phyloP scores from a whole-genome alignment of 2,329 filamentous ascomycete genomes.

The Chaetomium globosum region DNA sequence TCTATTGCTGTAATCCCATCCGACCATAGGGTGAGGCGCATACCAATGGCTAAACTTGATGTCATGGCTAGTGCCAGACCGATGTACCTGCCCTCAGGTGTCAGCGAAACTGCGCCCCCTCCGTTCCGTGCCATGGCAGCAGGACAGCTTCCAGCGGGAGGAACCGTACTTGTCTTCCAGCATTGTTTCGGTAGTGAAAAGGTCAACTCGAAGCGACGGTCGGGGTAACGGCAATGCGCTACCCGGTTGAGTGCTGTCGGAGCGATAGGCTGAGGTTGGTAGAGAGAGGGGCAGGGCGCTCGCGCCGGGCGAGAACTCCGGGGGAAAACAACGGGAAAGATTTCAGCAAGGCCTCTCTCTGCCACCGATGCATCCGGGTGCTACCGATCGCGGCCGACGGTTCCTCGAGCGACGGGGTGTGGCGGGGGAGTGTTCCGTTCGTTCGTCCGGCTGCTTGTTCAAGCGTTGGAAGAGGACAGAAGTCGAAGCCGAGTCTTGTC shows the following conservation, averaged over 20 bases:
- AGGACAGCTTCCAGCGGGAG: not conserved
- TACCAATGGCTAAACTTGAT: conserved; percentile 76
- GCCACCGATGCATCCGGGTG: conserved; percentile 32
- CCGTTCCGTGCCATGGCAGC: conserved; percentile 23
- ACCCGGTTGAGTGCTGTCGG: conserved; percentile 21
- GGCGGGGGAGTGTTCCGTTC: conserved; percentile 9
- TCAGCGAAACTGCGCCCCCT: conserved; percentile 39
- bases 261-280: conserved; percentile 14
- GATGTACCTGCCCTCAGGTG: conserved; percentile 63
- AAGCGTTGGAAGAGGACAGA: conserved; percentile 25
- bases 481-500: conserved; percentile 6
- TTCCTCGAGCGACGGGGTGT: not conserved
- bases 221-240: conserved; percentile 32
- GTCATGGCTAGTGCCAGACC: conserved; percentile 74
- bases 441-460: conserved; percentile 9
- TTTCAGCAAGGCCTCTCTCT: conserved; percentile 16
- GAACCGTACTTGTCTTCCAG: conserved; percentile 51
- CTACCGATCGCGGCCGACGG: not conserved
- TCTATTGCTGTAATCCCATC: conserved; percentile 11
- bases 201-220: conserved; percentile 31
- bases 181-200: conserved; percentile 43
- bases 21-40: conserved; percentile 33
- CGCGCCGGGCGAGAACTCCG: conserved; percentile 36
- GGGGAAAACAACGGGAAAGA: conserved; percentile 18
- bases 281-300: conserved; percentile 26